These are phyloP conservation scores for Globisporangium heterothallicum DNA, from an alignment of 352 stramenopile species.

Conservation along the genomic window DNA sequence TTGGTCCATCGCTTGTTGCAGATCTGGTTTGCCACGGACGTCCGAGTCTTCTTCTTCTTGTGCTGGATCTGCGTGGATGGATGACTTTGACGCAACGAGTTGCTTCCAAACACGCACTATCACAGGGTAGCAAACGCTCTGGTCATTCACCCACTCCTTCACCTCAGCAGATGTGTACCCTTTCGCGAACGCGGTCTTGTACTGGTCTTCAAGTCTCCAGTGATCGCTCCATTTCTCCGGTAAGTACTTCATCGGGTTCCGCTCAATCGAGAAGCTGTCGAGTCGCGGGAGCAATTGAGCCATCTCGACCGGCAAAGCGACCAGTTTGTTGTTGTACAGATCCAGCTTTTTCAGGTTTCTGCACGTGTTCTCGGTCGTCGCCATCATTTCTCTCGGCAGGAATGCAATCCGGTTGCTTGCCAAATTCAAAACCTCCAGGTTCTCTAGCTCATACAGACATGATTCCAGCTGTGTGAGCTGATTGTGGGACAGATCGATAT, in stretches of 20 bases:
- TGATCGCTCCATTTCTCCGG: constrained; percentile 59
- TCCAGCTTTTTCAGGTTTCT: constrained; percentile 44
- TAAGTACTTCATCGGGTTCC: constrained; percentile 49
- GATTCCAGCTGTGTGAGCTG: constrained; percentile 35
- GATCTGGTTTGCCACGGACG: neutral
- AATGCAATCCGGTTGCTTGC: constrained; percentile 38
- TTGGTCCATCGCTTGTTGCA: neutral
- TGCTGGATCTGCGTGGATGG: neutral
- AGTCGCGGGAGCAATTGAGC: constrained; percentile 41
- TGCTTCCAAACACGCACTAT: constrained; percentile 47
- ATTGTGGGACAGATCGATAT: constrained; percentile 61
- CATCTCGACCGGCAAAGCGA: constrained; percentile 50
- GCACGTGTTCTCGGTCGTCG: constrained; percentile 19
- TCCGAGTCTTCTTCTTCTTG: constrained; percentile 1
- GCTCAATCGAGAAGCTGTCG: constrained; percentile 47
- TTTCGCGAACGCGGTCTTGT: constrained; percentile 35
- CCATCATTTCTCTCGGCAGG: constrained; percentile 37
- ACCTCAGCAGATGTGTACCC: constrained; percentile 50
- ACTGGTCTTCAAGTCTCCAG: constrained; percentile 53
- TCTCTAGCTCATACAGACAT: constrained; percentile 40
- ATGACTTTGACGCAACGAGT: constrained; percentile 1
- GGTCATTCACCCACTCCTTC: constrained; percentile 46
- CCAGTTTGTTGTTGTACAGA: constrained; percentile 52
- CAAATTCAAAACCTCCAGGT: constrained; percentile 52
- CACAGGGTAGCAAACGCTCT: constrained; percentile 38